Evolutionary conservation across 208 protist species (phyloP).

Genomic region (Trypanosoma scelopori): DNA sequence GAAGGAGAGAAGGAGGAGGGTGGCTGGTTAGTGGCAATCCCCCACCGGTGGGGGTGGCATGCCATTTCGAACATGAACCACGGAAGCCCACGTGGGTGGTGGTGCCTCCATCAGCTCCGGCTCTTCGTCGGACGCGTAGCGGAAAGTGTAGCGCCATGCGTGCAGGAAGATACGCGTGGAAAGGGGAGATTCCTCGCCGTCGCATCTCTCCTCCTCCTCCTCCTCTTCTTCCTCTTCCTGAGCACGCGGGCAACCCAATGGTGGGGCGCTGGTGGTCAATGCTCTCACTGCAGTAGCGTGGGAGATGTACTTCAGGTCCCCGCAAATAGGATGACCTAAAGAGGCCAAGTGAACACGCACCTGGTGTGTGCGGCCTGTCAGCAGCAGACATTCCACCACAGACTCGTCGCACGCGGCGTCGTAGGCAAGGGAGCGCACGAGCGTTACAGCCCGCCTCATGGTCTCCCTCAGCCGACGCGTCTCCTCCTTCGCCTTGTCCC

Average conservation of each 20-base stretch:
- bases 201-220: constrained; percentile 6
- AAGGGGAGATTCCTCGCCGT: not conserved
- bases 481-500: not conserved
- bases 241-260: no score
- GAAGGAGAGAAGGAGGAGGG: no score
- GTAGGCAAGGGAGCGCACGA: constrained; percentile 44
- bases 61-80: no score
- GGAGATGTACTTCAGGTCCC: constrained; percentile 75
- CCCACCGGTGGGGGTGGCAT: no score
- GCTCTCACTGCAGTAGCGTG: not conserved
- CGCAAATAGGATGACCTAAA: constrained; percentile 85
- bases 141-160: constrained; percentile 61
- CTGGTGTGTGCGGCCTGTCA: constrained; percentile 93
- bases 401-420: constrained; percentile 38
- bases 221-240: constrained; percentile 12
- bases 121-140: constrained; percentile 14
- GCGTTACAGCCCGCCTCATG: constrained; percentile 47
- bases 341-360: constrained; percentile 89
- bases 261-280: not conserved
- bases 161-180: constrained; percentile 55
- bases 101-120: constrained; percentile 32
- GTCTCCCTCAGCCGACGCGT: constrained; percentile 30
- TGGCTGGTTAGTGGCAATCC: no score
- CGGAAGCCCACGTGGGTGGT: constrained; percentile 39
- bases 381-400: constrained; percentile 70